A percentile compares a stretch with the other conserved stretches of the same genome.
These are phyloP conservation scores for Euphorbia tirucalli DNA, from an alignment of 345 rosid species.

Conservation along the genomic window DNA sequence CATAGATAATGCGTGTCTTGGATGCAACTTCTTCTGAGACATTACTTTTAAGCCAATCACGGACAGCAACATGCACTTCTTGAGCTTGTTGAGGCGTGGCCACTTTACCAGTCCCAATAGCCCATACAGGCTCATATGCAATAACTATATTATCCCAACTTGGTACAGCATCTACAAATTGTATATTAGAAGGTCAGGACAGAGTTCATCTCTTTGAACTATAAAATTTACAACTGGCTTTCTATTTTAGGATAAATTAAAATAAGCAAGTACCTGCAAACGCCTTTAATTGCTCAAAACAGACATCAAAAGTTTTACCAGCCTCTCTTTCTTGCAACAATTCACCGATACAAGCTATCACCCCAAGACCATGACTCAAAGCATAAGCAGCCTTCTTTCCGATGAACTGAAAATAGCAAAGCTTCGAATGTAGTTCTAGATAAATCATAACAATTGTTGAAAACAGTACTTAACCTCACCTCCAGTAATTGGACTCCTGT, in stretches of 20 bases:
- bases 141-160: conserved; percentile 89
- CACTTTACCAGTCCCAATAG: conserved; percentile 98
- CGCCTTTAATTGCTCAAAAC: conserved; percentile 86
- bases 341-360: conserved; percentile 95
- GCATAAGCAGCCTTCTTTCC: conserved; percentile 98
- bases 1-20: conserved; percentile 89
- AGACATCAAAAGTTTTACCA: conserved; percentile 92
- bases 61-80: conserved; percentile 87
- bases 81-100: conserved; percentile 94
- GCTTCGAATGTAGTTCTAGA: conserved; percentile 17
- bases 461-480: neutral
- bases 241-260: conserved; percentile 8
- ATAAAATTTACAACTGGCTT: neutral
- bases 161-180: conserved; percentile 68
- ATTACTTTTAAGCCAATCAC: conserved; percentile 90
- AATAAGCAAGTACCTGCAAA: conserved; percentile 51
- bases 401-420: conserved; percentile 55
- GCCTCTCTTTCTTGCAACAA: conserved; percentile 88
- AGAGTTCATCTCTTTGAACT: conserved; percentile 1
- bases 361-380: conserved; percentile 80
- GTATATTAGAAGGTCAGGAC: conserved; percentile 5
- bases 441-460: neutral
- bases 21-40: conserved; percentile 87
- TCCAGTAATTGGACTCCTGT: neutral
- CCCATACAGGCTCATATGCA: conserved; percentile 99